Base-by-base conservation (phyloP, 306 rosid genomes). In the Gastrolobium villosum region DNA sequence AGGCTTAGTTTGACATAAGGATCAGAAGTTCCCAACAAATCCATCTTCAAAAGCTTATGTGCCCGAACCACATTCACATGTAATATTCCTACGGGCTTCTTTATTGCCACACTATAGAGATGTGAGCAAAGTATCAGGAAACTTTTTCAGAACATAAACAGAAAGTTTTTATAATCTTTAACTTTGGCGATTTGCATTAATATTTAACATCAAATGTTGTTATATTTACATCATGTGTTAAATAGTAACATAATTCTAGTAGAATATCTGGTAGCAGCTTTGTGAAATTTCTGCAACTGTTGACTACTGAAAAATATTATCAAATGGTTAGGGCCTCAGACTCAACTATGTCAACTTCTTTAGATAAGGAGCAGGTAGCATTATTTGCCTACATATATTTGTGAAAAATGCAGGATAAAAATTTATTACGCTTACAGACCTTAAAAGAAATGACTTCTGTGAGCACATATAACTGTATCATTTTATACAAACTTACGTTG, bases 51-150 rank as follows among this genome's bases (percentile, higher is more conserved):
- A 71, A 94, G 98, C 74, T 87, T 90, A 5, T 41, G 6, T 0
- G 98, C 99, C 53, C 92, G 94, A 37, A 92, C 85, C 49, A 94
- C 96, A 83, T 92, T 92, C 82, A 94, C 98, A 43, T 92, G 98
- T 65, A 94, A 79, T 69, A 94, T 92, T 75, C 99, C 98, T 60
- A 92, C 98, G 1, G 99, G 96, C 96, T 91, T 94, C 89, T 87
- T 84, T 71, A 84, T 48, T 10, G 89, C 85, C 78, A 86, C 87
- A 81, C 99, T 92, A 5, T 26, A 66, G 35, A 63, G 46, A 77
- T 49, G 44, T 46, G 40, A 54, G 14, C 34, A 37, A 35, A 56
- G 46, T 26, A 79, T 70, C 10, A 75, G 50, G 53, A 76, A 75
- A 28, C 64, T 28, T 40, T 54, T 45, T 45, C 54, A 64, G 30